Base-by-base conservation (phyloP, 192 early-diverging fungal species). In the Lobulomyces angularis region DNA sequence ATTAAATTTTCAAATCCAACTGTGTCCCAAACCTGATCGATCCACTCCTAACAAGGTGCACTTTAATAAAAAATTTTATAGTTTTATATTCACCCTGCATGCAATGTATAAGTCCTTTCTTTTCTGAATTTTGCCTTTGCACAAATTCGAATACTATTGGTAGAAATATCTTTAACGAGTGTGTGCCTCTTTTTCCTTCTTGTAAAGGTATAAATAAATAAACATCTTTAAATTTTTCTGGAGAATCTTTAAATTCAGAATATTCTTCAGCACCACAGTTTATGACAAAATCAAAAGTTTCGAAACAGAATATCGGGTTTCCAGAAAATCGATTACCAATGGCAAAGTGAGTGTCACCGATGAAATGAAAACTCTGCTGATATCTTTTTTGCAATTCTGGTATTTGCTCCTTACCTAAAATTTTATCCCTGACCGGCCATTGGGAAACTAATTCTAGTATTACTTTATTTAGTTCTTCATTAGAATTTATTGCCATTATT, bases 151-250 rank as follows among this genome's bases (percentile, higher is more conserved):
- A 28, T 0, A 74, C 80, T 5, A 35, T 41, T 3, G 70, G 62
- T n/a, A n/a, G n/a, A n/a, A 44, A 92, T 79, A 22, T 46, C 62
- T 19, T 53, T 51, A 12, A 53, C 55, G 19, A 92, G 65, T 20
- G 48, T 60, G 20, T 71, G 3, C 89, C 89, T 37, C 74, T 79
- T 53, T 92, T 92, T n/a, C 89, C 84, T 47, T 88, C 85, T 0
- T 82, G 81, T 37, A 92, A 87, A 3, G 73, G 56, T 35, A 92
- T 42, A 44, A 70, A 81, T 21, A 90, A 28, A 53, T 86, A 88
- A 8, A 27, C 8, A n/a, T 11, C 18, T 4, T 30, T 39, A 14
- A 12, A 16, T 32, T 31, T 16, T 29, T 24, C 26, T 38, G 19
- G 8, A 48, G 25, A 0, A 40, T 43, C 22, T 38, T 25, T 0